These are phyloP conservation scores for Quercus alba DNA, from an alignment of 306 rosid genomes.

Conservation along the genomic window DNA sequence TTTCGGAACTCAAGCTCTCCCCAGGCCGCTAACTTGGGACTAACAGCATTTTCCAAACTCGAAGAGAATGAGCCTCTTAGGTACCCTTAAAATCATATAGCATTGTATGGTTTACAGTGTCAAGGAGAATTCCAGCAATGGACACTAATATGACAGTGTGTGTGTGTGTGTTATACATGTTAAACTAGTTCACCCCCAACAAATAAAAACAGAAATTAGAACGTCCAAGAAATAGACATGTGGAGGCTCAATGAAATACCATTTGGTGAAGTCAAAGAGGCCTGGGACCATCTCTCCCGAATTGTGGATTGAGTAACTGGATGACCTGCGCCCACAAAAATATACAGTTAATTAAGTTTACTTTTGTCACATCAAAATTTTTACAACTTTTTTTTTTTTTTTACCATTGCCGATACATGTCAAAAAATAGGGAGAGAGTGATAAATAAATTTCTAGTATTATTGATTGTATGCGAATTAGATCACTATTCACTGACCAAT, in stretches of 20 bases:
- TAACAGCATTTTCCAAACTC: neutral
- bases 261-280: neutral
- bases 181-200: neutral
- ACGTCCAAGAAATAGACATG: neutral
- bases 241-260: neutral
- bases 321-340: no score
- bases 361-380: no score
- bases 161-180: neutral
- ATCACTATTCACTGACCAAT: no score
- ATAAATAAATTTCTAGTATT: no score
- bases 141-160: neutral
- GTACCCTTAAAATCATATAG: neutral
- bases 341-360: no score
- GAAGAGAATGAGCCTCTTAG: neutral
- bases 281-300: neutral
- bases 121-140: neutral
- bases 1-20: constrained; percentile 74
- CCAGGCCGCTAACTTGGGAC: constrained; percentile 37
- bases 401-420: no score
- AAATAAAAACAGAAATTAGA: neutral
- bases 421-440: no score
- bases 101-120: neutral
- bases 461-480: no score
- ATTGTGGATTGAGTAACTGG: no score
- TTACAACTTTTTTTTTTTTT: no score